Evolutionary conservation across 2,329 filamentous ascomycete genomes (phyloP).

Genomic region (Tolypocladium endophyticum): DNA sequence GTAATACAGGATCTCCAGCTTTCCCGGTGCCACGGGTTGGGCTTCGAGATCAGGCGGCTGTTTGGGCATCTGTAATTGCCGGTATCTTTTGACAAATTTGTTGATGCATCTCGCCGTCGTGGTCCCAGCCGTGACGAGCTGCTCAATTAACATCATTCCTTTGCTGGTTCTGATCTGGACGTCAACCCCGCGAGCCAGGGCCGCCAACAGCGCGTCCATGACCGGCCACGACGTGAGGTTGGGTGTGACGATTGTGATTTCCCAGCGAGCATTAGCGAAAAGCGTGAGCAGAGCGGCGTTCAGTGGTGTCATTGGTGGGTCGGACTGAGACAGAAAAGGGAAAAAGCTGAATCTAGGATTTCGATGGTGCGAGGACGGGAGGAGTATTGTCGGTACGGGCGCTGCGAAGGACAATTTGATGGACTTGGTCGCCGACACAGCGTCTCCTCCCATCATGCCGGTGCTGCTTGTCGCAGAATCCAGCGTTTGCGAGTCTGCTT

Average conservation of each 20-base stretch:
- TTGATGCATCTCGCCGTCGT: constrained; percentile 57
- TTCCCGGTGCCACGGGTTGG: constrained; percentile 30
- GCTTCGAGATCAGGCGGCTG: constrained; percentile 27
- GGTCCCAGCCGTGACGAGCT: constrained; percentile 68
- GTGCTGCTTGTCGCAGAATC: constrained; percentile 5
- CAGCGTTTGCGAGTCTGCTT: neutral
- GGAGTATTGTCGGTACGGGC: constrained; percentile 45
- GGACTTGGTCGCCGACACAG: constrained; percentile 17
- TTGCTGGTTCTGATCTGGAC: constrained; percentile 58
- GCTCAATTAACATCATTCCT: constrained; percentile 67
- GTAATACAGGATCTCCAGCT: constrained; percentile 50
- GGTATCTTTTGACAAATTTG: constrained; percentile 46
- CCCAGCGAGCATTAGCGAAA: constrained; percentile 43
- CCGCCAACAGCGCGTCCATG: constrained; percentile 47
- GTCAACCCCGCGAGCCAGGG: constrained; percentile 54
- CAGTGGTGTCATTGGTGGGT: constrained; percentile 53
- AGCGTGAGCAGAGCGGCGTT: constrained; percentile 55
- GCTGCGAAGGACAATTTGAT: constrained; percentile 11
- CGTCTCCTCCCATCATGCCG: constrained; percentile 5
- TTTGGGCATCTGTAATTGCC: constrained; percentile 13
- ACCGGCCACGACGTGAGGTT: constrained; percentile 64
- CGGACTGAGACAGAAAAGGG: constrained; percentile 38
- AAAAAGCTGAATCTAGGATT: constrained; percentile 55
- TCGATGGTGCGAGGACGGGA: constrained; percentile 64
- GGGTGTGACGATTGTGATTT: constrained; percentile 64